phyloP scores from a whole-genome alignment of 441 rosid genomes.

The Dalechampia spathulata region DNA sequence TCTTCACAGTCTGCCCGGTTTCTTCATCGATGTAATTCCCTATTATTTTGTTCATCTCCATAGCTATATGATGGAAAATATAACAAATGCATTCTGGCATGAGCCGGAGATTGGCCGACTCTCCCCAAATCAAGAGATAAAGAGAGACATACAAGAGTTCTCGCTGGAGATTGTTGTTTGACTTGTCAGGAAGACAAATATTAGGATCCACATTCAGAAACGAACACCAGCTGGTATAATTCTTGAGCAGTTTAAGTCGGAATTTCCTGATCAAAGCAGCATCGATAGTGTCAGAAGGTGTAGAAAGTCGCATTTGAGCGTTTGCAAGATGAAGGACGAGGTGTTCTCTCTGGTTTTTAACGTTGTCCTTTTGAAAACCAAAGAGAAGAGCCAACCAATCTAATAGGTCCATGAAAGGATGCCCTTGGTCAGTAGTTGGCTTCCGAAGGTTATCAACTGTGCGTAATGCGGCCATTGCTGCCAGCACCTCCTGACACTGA shows the following conservation, averaged over 20 bases:
- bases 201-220: slow-evolving; percentile 70
- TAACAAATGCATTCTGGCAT: slow-evolving; percentile 89
- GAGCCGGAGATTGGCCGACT: slow-evolving; percentile 70
- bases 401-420: slow-evolving; percentile 54
- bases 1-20: slow-evolving; percentile 73
- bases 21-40: slow-evolving; percentile 82
- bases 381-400: slow-evolving; percentile 80
- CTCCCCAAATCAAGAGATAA: slow-evolving; percentile 83
- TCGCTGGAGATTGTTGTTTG: slow-evolving; percentile 51
- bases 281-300: slow-evolving; percentile 79
- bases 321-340: slow-evolving; percentile 79
- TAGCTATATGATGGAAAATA: slow-evolving; percentile 77
- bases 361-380: slow-evolving; percentile 68
- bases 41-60: slow-evolving; percentile 69
- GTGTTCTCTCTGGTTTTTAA: slow-evolving; percentile 82
- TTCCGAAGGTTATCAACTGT: slow-evolving; percentile 68
- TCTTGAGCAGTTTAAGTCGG: slow-evolving; percentile 56
- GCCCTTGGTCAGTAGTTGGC: slow-evolving; percentile 65
- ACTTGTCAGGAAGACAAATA: slow-evolving; percentile 79
- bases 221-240: slow-evolving; percentile 79
- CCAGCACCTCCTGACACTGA: slow-evolving; percentile 78
- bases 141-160: slow-evolving; percentile 73
- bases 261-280: slow-evolving; percentile 59
- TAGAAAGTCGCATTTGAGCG: slow-evolving; percentile 88
- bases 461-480: slow-evolving; percentile 63